A percentile compares a stretch with the other conserved stretches of the same genome.
Conservation (phyloP, 805 yeast species). For the Maudiozyma serrabonitensis region DNA sequence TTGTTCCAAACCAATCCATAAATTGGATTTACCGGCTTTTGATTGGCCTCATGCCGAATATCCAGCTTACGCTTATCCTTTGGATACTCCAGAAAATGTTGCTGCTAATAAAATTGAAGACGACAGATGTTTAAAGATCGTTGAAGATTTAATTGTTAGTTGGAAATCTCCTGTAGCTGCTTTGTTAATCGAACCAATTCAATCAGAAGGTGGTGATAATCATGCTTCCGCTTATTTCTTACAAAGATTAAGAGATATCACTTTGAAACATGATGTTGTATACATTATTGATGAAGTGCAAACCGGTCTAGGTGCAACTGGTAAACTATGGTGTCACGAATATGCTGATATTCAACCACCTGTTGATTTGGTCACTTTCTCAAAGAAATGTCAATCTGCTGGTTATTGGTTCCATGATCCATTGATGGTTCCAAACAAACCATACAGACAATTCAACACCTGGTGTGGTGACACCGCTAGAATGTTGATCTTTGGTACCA, state of each 20-base stretch:
- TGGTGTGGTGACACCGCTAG: slow-evolving; percentile 74
- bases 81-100: slow-evolving; percentile 53
- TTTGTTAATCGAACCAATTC: slow-evolving; percentile 78
- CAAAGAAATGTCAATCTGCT: slow-evolving; percentile 65
- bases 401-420: slow-evolving; percentile 59
- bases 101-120: slow-evolving; percentile 69
- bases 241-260: slow-evolving; percentile 53
- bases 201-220: slow-evolving; percentile 71
- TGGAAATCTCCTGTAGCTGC: slow-evolving; percentile 83
- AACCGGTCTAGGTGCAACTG: slow-evolving; percentile 67
- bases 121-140: slow-evolving; percentile 64
- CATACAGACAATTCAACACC: slow-evolving; percentile 66
- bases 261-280: slow-evolving; percentile 46
- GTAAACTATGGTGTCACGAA: slow-evolving; percentile 67
- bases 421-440: slow-evolving; percentile 46
- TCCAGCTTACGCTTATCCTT: slow-evolving; percentile 79
- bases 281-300: slow-evolving; percentile 67
- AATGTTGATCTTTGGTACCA: slow-evolving; percentile 53
- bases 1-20: slow-evolving; percentile 90
- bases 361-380: slow-evolving; percentile 61
- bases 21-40: slow-evolving; percentile 85
- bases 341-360: slow-evolving; percentile 53
- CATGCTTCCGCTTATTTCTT: slow-evolving; percentile 54
- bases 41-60: slow-evolving; percentile 96
- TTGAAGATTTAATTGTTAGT: slow-evolving; percentile 57